Evolutionary conservation across 495 filamentous ascomycete species (phyloP).

Genomic region (Elaphomyces granulatus): DNA sequence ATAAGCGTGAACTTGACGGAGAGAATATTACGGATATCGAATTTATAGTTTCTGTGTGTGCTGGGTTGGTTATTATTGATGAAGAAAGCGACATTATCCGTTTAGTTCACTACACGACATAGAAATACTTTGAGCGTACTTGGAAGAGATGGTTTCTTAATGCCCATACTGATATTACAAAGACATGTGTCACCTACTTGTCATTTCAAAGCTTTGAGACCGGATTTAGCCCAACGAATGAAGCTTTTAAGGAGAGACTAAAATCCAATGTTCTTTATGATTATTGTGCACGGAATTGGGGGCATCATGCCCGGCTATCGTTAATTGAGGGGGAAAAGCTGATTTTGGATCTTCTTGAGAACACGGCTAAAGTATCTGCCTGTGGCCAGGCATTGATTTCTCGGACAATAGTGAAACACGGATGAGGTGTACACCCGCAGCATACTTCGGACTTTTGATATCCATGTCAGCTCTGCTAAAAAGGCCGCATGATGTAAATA

Average conservation of each 20-base stretch:
- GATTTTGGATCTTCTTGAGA: conserved; percentile 1
- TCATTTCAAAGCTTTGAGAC: conserved; percentile 10
- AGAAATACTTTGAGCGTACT: conserved; percentile 37
- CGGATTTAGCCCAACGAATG: background rate
- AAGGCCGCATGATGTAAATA: too few relatives aligned
- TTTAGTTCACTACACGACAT: conserved; percentile 36
- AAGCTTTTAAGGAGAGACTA: background rate
- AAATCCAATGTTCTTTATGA: background rate
- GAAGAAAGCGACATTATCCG: conserved; percentile 25
- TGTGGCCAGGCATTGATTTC: background rate
- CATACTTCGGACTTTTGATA: too few relatives aligned
- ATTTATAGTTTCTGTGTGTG: conserved; percentile 6
- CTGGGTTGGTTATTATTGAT: conserved; percentile 2
- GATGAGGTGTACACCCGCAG: too few relatives aligned
- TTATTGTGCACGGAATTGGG: background rate
- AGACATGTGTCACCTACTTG: conserved; percentile 12
- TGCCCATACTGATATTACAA: conserved; percentile 5
- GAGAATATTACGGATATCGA: conserved; percentile 3
- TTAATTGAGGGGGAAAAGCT: background rate
- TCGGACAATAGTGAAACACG: background rate
- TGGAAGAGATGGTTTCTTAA: conserved; percentile 6
- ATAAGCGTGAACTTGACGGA: background rate
- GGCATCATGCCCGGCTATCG: background rate
- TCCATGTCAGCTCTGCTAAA: too few relatives aligned
- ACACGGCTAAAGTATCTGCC: background rate